Conservation (phyloP, 257 asterid genomes). For the Ocimum tenuiflorum region DNA sequence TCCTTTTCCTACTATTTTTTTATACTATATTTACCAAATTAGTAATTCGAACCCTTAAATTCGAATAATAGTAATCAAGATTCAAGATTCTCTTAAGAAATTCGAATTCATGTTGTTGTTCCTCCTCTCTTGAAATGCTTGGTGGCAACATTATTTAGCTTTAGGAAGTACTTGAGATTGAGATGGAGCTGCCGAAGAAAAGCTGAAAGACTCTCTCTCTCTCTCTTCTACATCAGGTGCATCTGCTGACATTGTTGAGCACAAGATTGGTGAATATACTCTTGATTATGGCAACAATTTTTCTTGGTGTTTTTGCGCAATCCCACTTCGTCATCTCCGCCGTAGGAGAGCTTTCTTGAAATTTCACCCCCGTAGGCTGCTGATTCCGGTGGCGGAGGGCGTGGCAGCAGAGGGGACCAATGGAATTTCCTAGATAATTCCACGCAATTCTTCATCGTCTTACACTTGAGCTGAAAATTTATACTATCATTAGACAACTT, state of each 20-base stretch:
- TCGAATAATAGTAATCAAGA: too few species aligned
- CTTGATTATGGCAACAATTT: conserved; percentile 39
- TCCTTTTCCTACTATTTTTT: too few species aligned
- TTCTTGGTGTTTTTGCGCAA: conserved; percentile 37
- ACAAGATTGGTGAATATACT: conserved; percentile 42
- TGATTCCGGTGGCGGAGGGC: conserved; percentile 18
- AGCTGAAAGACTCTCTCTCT: conserved; percentile 28
- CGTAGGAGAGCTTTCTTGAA: conserved; percentile 35
- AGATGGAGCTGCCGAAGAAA: conserved; percentile 32
- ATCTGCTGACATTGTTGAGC: conserved; percentile 26
- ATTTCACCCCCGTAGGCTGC: conserved; percentile 15
- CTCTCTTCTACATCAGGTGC: conserved; percentile 37
- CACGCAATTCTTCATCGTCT: too few species aligned
- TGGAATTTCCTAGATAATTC: too few species aligned
- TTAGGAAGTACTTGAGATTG: background rate
- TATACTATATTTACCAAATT: too few species aligned
- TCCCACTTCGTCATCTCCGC: conserved; percentile 21
- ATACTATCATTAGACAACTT: too few species aligned
- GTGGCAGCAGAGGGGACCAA: conserved; percentile 87
- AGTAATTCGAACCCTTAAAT: too few species aligned
- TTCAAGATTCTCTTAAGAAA: conserved; percentile 10
- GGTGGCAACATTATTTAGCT: conserved; percentile 40
- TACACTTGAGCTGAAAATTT: too few species aligned
- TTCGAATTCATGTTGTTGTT: conserved; percentile 31
- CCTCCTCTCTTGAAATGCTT: conserved; percentile 66